Evolutionary conservation across 495 filamentous ascomycete species (phyloP), one percentile per base, ranked within the genome.

Genomic region (Symbiotaphrina buchneri): DNA sequence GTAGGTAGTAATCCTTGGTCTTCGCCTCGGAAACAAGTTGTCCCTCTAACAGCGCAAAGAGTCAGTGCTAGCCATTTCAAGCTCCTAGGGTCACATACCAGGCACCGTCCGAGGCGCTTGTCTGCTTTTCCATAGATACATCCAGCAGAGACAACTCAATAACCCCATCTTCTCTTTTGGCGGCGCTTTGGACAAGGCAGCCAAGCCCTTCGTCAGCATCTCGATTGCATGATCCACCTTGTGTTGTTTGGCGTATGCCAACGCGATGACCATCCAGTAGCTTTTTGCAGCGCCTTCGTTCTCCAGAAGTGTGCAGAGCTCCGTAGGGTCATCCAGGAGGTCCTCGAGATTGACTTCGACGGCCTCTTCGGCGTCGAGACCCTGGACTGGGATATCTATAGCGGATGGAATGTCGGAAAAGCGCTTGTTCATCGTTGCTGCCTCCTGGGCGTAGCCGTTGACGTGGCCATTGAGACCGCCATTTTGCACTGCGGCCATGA

Each of bases 211-310:
- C 25, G 70, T 67, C 33, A 97, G 57, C 41, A 97, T 87, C 48
- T 94, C 84, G 41, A 95, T 84, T 25, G 87, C 87, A 51, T 81
- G 78, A 41, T 93, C 82, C 26, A 83, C 63, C 52, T 91, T 85
- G 22, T 72, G 67, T 49, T 91, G 82, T 53, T 94, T 95, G 17
- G 85, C 84, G 45, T 97, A 95, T n/a, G 85, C 90, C 21, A 94
- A 64, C 19, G 87, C 78, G 38, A 94, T 82, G 10, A 78, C 81
- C 59, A 95, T 82, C 87, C 87, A 97, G 44, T 82, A 85, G 19
- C 70, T 74, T 38, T 82, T 73, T 13, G 74, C 74, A 2, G 81
- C 80, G 35, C 71, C 67, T 47, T 95, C 87, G 37, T 84, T 87
- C 48, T 95, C 87, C 32, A 97, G 63, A 23, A 95, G 59, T 2